Evolutionary conservation across 768 basidiomycete genomes (phyloP).

Genomic region (Candolleomyces aberdarensis): DNA sequence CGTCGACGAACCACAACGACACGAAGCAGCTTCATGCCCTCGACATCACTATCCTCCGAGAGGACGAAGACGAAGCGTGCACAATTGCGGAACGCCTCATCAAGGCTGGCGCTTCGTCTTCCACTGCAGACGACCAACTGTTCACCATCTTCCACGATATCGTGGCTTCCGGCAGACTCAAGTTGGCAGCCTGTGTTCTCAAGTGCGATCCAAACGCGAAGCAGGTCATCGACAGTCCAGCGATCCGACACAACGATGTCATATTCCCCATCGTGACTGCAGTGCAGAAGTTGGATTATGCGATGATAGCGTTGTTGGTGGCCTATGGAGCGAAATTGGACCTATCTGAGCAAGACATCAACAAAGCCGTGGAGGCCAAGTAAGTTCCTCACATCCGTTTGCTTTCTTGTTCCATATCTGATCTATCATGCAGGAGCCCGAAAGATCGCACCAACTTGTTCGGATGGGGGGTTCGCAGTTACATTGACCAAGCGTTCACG

Average conservation of each 20-base stretch:
- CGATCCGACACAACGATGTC: constrained; percentile 20
- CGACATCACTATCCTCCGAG: constrained; percentile 34
- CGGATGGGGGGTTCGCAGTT: constrained; percentile 21
- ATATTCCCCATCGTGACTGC: constrained; percentile 38
- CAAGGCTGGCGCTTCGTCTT: constrained; percentile 37
- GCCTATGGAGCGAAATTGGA: constrained; percentile 39
- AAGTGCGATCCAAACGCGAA: constrained; percentile 38
- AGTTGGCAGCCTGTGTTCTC: constrained; percentile 39
- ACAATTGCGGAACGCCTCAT: constrained; percentile 39
- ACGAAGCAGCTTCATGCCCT: constrained; percentile 33
- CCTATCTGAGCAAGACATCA: constrained; percentile 33
- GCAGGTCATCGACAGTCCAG: constrained; percentile 37
- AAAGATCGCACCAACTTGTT: constrained; percentile 15
- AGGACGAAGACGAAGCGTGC: constrained; percentile 39
- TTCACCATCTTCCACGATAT: constrained; percentile 41
- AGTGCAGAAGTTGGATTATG: constrained; percentile 29
- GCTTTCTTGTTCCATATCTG: background rate
- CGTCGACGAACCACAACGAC: constrained; percentile 21
- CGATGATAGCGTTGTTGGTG: constrained; percentile 34
- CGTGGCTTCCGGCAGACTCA: constrained; percentile 31
- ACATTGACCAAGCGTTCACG: constrained; percentile 22
- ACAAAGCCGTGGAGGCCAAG: constrained; percentile 30
- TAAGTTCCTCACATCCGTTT: constrained; percentile 15
- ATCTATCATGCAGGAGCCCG: constrained; percentile 11
- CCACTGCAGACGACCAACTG: constrained; percentile 35